Conservation (phyloP, 2,329 filamentous ascomycete genomes). For the Diaporthe destruens region DNA sequence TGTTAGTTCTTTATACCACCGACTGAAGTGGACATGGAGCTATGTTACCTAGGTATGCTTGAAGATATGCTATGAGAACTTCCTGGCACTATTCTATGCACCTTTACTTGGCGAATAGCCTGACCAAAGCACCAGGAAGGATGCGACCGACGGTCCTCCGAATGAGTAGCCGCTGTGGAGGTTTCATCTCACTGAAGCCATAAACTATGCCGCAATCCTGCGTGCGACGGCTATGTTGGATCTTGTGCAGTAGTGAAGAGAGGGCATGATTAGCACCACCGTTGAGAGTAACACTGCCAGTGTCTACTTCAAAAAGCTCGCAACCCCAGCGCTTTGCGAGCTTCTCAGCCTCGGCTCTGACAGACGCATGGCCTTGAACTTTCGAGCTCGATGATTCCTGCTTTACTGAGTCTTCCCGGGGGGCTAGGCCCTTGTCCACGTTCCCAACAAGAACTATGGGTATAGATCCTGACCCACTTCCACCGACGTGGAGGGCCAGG, state of each 20-base stretch:
- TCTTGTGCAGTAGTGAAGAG: neutral
- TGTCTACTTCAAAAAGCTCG: neutral
- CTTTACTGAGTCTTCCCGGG: too few species aligned
- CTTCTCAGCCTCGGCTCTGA: neutral
- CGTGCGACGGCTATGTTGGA: neutral
- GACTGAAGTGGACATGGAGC: neutral
- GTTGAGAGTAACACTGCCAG: neutral
- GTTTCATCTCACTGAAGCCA: neutral
- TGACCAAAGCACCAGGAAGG: neutral
- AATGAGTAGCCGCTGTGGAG: neutral
- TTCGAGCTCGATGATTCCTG: too few species aligned
- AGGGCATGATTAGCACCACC: neutral
- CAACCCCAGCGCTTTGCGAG: slow-evolving; percentile 1
- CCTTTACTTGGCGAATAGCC: neutral
- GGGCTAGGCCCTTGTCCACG: neutral
- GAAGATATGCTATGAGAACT: neutral
- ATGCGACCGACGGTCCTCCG: neutral
- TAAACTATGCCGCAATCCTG: neutral
- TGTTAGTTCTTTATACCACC: too few species aligned
- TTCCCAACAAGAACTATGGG: slow-evolving; percentile 2
- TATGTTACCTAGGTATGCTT: neutral
- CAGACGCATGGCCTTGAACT: too few species aligned
- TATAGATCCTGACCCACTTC: neutral
- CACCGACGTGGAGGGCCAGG: neutral
- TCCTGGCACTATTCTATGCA: neutral